Conservation (phyloP, 305 asterid species). For the Solanum hybrid region DNA sequence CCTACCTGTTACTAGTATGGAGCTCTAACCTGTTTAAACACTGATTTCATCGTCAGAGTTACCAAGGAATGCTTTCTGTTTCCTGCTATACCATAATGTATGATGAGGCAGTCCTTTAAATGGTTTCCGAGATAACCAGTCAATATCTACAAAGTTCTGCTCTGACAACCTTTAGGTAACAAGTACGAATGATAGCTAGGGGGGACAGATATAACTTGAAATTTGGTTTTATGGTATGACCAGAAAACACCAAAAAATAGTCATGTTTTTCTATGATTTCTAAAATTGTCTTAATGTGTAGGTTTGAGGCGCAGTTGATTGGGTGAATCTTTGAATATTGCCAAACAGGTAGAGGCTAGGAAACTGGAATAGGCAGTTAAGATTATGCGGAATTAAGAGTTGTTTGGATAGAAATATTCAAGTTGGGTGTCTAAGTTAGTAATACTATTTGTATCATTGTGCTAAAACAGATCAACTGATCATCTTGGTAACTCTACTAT, state of each 20-base stretch:
- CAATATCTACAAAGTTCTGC: neutral
- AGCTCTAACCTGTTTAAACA: neutral
- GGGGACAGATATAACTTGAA: neutral
- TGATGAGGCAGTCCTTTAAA: neutral
- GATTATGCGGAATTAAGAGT: neutral
- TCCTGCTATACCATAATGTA: neutral
- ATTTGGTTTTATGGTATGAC: neutral
- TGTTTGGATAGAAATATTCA: neutral
- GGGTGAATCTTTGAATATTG: neutral
- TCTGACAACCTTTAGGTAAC: neutral
- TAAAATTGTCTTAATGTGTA: neutral
- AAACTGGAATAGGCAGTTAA: neutral
- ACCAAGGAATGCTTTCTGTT: neutral
- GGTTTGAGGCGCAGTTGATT: neutral
- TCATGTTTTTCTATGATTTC: neutral
- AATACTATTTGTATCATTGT: neutral
- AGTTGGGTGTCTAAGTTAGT: neutral
- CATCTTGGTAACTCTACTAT: neutral
- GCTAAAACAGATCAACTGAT: neutral
- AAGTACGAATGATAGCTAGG: neutral
- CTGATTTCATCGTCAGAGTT: neutral
- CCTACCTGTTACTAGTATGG: neutral
- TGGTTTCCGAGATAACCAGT: neutral
- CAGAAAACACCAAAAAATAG: neutral
- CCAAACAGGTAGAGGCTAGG: neutral